A percentile compares a stretch with the other conserved stretches of the same genome.
Conservation (phyloP, 441 rosid species). For the Omphalea diandra region DNA sequence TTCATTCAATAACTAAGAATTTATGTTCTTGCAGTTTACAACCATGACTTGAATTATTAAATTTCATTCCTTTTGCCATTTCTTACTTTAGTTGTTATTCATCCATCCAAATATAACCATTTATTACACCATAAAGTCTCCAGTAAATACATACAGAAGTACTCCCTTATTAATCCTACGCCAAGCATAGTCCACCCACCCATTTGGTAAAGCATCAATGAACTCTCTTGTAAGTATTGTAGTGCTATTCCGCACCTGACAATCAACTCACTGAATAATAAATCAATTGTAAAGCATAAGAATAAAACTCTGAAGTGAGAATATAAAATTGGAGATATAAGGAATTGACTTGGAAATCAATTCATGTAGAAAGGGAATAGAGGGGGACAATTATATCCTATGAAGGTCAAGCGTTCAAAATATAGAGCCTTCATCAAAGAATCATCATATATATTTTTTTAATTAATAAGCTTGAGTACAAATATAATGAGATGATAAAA, state of each 20-base stretch:
- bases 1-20: background rate
- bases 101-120: background rate
- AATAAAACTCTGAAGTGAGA: background rate
- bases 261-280: constrained; percentile 51
- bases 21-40: background rate
- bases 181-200: constrained; percentile 99
- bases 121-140: background rate
- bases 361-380: background rate
- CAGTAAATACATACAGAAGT: constrained; percentile 57
- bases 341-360: background rate
- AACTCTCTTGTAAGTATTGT: constrained; percentile 87
- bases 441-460: background rate
- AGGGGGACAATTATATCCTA: background rate
- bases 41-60: background rate
- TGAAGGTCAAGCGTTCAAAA: background rate
- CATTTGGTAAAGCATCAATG: constrained; percentile 88
- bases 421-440: background rate
- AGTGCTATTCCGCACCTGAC: constrained; percentile 86
- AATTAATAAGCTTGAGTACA: background rate
- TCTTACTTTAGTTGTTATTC: background rate
- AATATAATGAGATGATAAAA: background rate
- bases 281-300: constrained; percentile 40
- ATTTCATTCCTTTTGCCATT: background rate
- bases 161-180: constrained; percentile 90
- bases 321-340: background rate